Evolutionary conservation across 257 asterid genomes (phyloP).

Genomic region (Solanum virginianum): DNA sequence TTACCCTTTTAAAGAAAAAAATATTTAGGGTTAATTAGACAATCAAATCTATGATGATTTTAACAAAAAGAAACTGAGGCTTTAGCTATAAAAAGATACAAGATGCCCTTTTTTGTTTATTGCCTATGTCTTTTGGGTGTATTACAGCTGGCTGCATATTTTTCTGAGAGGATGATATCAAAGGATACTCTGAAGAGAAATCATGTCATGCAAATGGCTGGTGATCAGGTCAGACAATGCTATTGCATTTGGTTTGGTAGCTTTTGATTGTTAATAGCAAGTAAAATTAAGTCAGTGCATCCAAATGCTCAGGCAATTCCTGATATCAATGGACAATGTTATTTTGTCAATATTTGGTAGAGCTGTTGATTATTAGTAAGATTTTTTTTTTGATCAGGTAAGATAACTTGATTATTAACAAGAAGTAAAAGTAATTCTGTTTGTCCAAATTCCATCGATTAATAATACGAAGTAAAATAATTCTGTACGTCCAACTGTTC

Average conservation of each 20-base stretch:
- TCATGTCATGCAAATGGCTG: conserved; percentile 54
- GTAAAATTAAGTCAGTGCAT: neutral
- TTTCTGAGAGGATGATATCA: conserved; percentile 67
- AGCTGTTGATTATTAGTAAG: neutral
- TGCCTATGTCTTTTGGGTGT: neutral
- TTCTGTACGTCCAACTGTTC: neutral
- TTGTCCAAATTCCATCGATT: neutral
- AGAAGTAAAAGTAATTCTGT: neutral
- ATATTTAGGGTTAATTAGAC: too few relatives aligned
- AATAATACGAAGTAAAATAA: neutral
- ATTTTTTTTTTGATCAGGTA: neutral
- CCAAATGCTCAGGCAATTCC: neutral
- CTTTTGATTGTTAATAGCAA: neutral
- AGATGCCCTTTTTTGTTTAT: neutral
- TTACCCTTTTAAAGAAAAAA: too few relatives aligned
- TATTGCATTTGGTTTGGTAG: neutral
- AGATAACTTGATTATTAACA: neutral
- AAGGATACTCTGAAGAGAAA: conserved; percentile 54
- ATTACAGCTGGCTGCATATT: conserved; percentile 48
- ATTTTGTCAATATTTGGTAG: neutral
- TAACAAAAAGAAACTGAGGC: neutral
- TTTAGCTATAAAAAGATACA: neutral
- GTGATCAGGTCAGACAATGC: conserved; percentile 33
- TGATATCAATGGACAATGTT: neutral
- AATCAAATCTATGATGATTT: neutral